Evolutionary conservation across 192 early-diverging fungal species (phyloP), one percentile per base, ranked within the genome.

Genomic region (Piromyces finnis): DNA sequence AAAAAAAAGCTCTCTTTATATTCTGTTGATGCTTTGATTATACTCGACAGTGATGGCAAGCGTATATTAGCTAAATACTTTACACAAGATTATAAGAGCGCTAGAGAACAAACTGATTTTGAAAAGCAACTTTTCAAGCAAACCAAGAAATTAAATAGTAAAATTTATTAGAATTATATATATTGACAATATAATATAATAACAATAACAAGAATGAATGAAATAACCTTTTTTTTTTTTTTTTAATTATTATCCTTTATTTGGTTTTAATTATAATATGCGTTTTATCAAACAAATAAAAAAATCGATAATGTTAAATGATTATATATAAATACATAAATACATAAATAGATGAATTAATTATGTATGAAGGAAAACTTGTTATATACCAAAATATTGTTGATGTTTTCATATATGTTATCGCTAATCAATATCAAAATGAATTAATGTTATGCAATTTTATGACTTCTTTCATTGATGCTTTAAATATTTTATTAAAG

Each of bases 41-140:
- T 99, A 81, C 90, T 98, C 80, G 97, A 99, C 87, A 87, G 91
- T 81, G 93, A 96, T 22, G 97, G 97, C 37, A 94, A 95, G 83
- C 92, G 96, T 77, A 88, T 99, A 13, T 85, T 98, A 37, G 90
- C 95, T 28, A 99, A 99, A 84, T 99, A 97, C 90, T 99, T 95
- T 87, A 78, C 84, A 12, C 83, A 78, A 32, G 78, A 88, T 26
- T 93, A 90, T 82, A 83, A 91, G 18, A 88, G 87, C 13, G 22
- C 84, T 22, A 97, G 96, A 84, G 94, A 96, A 81, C 96, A 96
- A 85, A 92, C 91, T 78, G 91, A 89, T 29, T 96, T 99, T 85
- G 97, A 99, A 84, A 94, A 93, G 83, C 90, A 91, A 28, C 87
- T 99, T 80, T 97, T 95, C 83, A 92, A 92, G 78, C 97, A 99